Evolutionary conservation across 2,329 filamentous ascomycete species (phyloP).

Genomic region (Clathrospora elynae): DNA sequence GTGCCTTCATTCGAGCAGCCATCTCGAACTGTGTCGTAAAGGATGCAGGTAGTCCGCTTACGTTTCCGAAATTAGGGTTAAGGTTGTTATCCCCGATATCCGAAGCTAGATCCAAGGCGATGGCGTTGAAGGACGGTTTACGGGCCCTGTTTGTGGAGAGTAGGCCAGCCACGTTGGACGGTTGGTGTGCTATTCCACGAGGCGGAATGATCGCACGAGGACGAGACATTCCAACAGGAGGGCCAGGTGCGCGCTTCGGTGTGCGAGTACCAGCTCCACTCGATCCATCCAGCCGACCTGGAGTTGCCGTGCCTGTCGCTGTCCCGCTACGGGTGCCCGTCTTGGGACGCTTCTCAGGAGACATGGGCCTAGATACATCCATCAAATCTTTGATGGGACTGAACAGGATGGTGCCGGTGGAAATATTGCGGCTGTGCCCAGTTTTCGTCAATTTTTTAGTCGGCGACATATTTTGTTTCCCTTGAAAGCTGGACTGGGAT

Average conservation of each 20-base stretch:
- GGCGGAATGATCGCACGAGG: slow-evolving; percentile 40
- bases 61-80: slow-evolving; percentile 65
- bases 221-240: slow-evolving; percentile 37
- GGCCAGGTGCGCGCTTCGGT: slow-evolving; percentile 47
- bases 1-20: slow-evolving; percentile 36
- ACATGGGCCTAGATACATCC: slow-evolving; percentile 41
- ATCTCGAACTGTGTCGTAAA: slow-evolving; percentile 71
- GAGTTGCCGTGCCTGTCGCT: slow-evolving; percentile 40
- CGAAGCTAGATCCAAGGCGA: slow-evolving; percentile 70
- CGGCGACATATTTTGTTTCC: slow-evolving; percentile 39
- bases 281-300: slow-evolving; percentile 35
- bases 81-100: slow-evolving; percentile 68
- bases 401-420: slow-evolving; percentile 82
- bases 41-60: slow-evolving; percentile 70
- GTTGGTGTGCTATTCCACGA: slow-evolving; percentile 63
- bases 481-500: slow-evolving; percentile 43
- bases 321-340: slow-evolving; percentile 41
- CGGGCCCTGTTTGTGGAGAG: slow-evolving; percentile 55
- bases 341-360: slow-evolving; percentile 38
- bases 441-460: slow-evolving; percentile 33
- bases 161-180: slow-evolving; percentile 61
- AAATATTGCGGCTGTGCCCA: slow-evolving; percentile 74
- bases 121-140: slow-evolving; percentile 67
- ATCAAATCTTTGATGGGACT: slow-evolving; percentile 63
- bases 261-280: slow-evolving; percentile 46